Percentiles rank a stretch among this genome's conserved stretches.
Evolutionary conservation across 805 yeast genomes (phyloP).

Genomic region (Candida insectorum): DNA sequence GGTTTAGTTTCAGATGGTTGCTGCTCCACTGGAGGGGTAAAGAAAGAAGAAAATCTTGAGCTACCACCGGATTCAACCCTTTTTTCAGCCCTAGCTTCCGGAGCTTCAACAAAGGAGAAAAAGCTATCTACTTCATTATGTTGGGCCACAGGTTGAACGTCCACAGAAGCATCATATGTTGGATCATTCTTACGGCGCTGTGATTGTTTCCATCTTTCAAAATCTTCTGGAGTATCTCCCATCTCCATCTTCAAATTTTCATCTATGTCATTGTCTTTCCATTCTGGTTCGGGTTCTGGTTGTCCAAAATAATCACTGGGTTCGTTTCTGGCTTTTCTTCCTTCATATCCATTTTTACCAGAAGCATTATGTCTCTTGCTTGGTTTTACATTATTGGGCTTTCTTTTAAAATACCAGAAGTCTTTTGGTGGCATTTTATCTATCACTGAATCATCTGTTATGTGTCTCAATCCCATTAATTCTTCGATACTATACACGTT

Average conservation of each 20-base stretch:
- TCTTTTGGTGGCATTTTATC: constrained; percentile 12
- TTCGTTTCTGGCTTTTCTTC: constrained; percentile 4
- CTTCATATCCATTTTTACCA: constrained; percentile 6
- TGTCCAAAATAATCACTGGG: constrained; percentile 1
- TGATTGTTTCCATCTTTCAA: constrained; percentile 51
- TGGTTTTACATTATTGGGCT: neutral
- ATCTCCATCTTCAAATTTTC: constrained; percentile 26
- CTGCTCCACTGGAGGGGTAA: constrained; percentile 9
- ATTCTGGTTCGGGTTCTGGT: constrained; percentile 26
- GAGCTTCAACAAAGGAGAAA: constrained; percentile 32
- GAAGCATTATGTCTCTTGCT: constrained; percentile 9
- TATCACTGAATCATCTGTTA: constrained; percentile 4
- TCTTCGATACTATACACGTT: constrained; percentile 10
- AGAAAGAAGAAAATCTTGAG: constrained; percentile 36
- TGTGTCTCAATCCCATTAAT: constrained; percentile 4
- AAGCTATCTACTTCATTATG: constrained; percentile 42
- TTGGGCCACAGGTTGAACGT: constrained; percentile 8
- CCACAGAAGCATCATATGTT: constrained; percentile 4
- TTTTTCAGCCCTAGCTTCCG: constrained; percentile 8
- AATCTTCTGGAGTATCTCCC: constrained; percentile 56
- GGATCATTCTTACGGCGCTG: constrained; percentile 42
- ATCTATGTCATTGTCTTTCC: constrained; percentile 28
- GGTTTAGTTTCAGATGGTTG: neutral
- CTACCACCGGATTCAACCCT: too few species aligned
- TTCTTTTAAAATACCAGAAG: constrained; percentile 11